These are phyloP conservation scores for Prunus campanulata DNA, from an alignment of 306 rosid genomes.

Conservation along the genomic window DNA sequence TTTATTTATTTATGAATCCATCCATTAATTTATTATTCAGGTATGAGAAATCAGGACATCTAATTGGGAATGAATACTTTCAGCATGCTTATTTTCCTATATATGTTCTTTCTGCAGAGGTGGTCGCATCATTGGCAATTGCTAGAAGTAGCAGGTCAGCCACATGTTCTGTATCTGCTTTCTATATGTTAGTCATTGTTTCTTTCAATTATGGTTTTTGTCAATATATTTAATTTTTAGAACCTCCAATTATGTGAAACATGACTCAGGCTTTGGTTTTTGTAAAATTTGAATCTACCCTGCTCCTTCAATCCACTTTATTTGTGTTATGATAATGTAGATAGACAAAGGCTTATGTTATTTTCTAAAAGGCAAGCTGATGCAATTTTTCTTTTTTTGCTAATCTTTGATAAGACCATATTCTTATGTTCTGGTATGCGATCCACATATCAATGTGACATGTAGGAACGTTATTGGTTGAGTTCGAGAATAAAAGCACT, in stretches of 20 bases:
- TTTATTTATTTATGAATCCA: neutral
- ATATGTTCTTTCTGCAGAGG: constrained; percentile 38
- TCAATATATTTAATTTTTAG: neutral
- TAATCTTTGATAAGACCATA: neutral
- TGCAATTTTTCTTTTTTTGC: neutral
- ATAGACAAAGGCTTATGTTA: neutral
- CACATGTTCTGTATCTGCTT: neutral
- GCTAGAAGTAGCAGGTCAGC: constrained; percentile 32
- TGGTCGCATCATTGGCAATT: constrained; percentile 29
- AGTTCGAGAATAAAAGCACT: neutral
- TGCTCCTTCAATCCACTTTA: neutral
- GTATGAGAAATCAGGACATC: constrained; percentile 36
- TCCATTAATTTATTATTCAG: constrained; percentile 11
- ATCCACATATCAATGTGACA: neutral
- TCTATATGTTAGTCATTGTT: neutral
- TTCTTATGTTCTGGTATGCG: neutral
- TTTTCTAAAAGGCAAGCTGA: neutral
- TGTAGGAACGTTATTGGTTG: neutral
- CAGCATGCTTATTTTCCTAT: constrained; percentile 36
- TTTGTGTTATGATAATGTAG: neutral
- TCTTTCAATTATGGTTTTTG: neutral
- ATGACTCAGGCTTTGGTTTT: neutral
- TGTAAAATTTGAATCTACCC: neutral
- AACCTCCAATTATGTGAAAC: neutral
- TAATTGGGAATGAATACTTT: constrained; percentile 34